phyloP scores from a whole-genome alignment of 2,329 filamentous ascomycete genomes.

The Epichloe glyceriae region DNA sequence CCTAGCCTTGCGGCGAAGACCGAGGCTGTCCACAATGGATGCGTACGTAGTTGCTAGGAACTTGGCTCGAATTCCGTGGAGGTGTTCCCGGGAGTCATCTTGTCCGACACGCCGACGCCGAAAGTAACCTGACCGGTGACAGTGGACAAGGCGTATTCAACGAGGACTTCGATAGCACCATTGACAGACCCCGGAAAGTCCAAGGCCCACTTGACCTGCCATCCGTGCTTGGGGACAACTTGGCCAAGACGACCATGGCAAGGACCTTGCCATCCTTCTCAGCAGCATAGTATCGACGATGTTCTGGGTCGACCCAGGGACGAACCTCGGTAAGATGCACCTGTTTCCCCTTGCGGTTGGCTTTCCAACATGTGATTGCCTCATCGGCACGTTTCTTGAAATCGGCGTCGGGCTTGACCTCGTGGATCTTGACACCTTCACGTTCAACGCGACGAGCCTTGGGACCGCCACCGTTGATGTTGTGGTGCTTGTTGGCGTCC shows the following conservation, averaged over 20 bases:
- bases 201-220: slow-evolving; percentile 93
- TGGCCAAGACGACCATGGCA: slow-evolving; percentile 70
- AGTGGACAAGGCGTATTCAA: slow-evolving; percentile 51
- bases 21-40: slow-evolving; percentile 68
- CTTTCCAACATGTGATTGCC: slow-evolving; percentile 68
- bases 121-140: slow-evolving; percentile 59
- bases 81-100: slow-evolving; percentile 69
- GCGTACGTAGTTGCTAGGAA: slow-evolving; percentile 75
- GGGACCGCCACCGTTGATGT: slow-evolving; percentile 42
- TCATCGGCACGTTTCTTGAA: slow-evolving; percentile 57
- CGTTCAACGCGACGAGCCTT: slow-evolving; percentile 73
- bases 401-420: slow-evolving; percentile 57
- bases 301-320: slow-evolving; percentile 73
- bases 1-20: slow-evolving; percentile 71
- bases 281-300: slow-evolving; percentile 78
- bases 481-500: slow-evolving; percentile 58
- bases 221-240: slow-evolving; percentile 68
- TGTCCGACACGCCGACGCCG: slow-evolving; percentile 65
- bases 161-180: slow-evolving; percentile 74
- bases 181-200: slow-evolving; percentile 82
- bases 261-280: slow-evolving; percentile 60
- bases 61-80: slow-evolving; percentile 67
- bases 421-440: slow-evolving; percentile 70
- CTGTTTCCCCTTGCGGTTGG: slow-evolving; percentile 66
- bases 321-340: slow-evolving; percentile 83